Base-by-base conservation (phyloP, 495 filamentous ascomycete genomes). In the Trichocladium antarcticum region DNA sequence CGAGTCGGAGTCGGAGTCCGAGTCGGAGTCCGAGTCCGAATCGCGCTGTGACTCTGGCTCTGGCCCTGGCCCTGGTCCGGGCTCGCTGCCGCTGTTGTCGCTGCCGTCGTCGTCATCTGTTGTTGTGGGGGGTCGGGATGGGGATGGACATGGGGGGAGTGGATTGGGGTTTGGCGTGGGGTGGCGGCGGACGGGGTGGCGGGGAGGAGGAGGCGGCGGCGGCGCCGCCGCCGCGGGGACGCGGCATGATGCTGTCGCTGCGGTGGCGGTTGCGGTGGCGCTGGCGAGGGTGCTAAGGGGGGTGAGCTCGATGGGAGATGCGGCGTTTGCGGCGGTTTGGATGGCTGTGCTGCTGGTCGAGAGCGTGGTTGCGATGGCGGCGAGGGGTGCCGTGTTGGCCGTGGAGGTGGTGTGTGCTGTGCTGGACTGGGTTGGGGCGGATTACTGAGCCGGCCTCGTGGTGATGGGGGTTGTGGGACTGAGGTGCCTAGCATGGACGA, bases 361-460 rank as follows among this genome's bases (percentile, higher is more conserved):
- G 47, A 49, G 50, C 14, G 43, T 62, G 6, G 32, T 66, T 9
- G 51, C 38, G 12, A 24, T 63, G 34, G 39, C 58, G 20, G 44
- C 54, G 37, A 44, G 43, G 34, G 56, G 61, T 9, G 57, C 46
- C 5, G 42, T 62, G 28, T 37, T 53, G n/a, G 63, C 53, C 2
- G 55, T 64, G 0, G 61, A 62, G 47, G 45, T 57, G 27, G 42
- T 64, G 3, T 66, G 58, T 47, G 61, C 50, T 5, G 45, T 62
- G 15, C 35, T 64, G 47, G 63, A 66, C 37, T 66, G 63, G 63
- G 56, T 63, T 5, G 63, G 63, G 16, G 61, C 61, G 5, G 63
- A 59, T 35, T 64, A 62, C 53, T 66, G 35, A 55, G 24, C 4
- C 4, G 24, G 24, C 4, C 24, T 27, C 8, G 24, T 27, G n/a